Percentiles rank a stretch among this genome's conserved stretches.
Conservation (phyloP, 768 basidiomycete species). For the Tremella yokohamensis region DNA sequence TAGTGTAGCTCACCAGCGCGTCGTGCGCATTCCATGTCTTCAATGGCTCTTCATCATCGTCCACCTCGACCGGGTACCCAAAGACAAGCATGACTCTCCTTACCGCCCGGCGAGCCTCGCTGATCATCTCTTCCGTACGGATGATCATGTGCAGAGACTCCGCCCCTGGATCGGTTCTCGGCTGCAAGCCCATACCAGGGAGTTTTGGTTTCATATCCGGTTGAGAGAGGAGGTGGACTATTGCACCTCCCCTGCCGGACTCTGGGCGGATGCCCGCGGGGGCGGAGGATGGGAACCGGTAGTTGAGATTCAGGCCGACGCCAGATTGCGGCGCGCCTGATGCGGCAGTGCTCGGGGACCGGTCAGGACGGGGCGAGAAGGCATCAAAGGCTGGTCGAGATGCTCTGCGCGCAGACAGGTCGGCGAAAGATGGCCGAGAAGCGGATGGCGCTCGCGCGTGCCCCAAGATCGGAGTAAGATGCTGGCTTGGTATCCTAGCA, state of each 20-base stretch:
- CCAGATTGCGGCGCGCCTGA: not conserved
- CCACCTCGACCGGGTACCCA: slow-evolving; percentile 24
- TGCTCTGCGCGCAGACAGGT: slow-evolving; percentile 26
- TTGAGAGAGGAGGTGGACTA: slow-evolving; percentile 33
- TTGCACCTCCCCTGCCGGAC: slow-evolving; percentile 24
- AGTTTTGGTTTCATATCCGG: not conserved
- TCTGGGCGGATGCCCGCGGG: slow-evolving; percentile 11
- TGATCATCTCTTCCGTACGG: slow-evolving; percentile 9
- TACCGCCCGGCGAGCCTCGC: slow-evolving; percentile 15
- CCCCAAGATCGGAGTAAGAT: slow-evolving; percentile 8
- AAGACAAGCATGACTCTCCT: slow-evolving; percentile 24
- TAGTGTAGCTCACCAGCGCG: slow-evolving; percentile 28
- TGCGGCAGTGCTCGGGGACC: not conserved
- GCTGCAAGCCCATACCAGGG: no score
- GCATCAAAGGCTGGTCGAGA: slow-evolving; percentile 25
- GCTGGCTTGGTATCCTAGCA: slow-evolving; percentile 23
- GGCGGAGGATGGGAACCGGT: slow-evolving; percentile 38
- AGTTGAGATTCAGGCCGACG: slow-evolving; percentile 6
- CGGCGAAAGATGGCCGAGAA: slow-evolving; percentile 33
- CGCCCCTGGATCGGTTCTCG: slow-evolving; percentile 1
- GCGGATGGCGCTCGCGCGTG: slow-evolving; percentile 3
- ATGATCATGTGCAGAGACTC: slow-evolving; percentile 19
- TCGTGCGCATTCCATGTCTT: slow-evolving; percentile 32
- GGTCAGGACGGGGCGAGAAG: slow-evolving; percentile 10
- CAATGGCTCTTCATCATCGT: slow-evolving; percentile 22